Evolutionary conservation across 306 rosid genomes (phyloP).

Genomic region (Acmispon strigosus): DNA sequence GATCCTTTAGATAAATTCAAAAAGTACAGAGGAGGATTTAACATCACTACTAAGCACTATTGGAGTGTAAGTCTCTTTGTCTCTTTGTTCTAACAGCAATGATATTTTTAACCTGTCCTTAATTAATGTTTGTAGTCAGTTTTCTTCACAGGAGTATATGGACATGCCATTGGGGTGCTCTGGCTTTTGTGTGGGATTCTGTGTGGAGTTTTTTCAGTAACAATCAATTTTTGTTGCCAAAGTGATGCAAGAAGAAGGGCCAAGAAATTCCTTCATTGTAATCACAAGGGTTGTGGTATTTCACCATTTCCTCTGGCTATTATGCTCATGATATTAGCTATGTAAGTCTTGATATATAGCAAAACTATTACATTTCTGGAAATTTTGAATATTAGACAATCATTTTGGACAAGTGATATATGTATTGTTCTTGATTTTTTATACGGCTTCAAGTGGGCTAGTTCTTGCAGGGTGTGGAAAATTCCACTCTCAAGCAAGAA

Average conservation of each 20-base stretch:
- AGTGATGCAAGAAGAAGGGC: constrained; percentile 16
- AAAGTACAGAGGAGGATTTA: constrained; percentile 64
- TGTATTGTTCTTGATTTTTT: constrained; percentile 1
- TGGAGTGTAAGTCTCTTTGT: constrained; percentile 54
- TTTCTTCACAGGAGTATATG: constrained; percentile 60
- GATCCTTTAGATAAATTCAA: constrained; percentile 55
- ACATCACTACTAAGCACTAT: constrained; percentile 66
- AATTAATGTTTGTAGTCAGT: constrained; percentile 56
- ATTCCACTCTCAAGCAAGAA: constrained; percentile 42
- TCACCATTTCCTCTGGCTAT: constrained; percentile 34
- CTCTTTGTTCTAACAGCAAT: neutral
- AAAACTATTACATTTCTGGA: too few relatives aligned
- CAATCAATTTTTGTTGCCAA: constrained; percentile 27
- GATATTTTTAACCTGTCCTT: neutral
- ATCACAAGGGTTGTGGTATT: constrained; percentile 23
- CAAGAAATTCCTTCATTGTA: constrained; percentile 13
- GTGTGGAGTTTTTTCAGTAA: constrained; percentile 30
- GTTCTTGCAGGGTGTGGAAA: constrained; percentile 48
- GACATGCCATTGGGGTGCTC: constrained; percentile 55
- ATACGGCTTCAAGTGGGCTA: constrained; percentile 54
- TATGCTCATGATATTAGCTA: constrained; percentile 36
- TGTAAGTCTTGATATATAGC: constrained; percentile 36
- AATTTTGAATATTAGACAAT: too few relatives aligned
- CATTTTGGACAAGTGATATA: too few relatives aligned
- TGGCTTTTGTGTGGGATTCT: constrained; percentile 58